phyloP scores from a whole-genome alignment of 352 stramenopile genomes.

The Phytopythium aichiense region DNA sequence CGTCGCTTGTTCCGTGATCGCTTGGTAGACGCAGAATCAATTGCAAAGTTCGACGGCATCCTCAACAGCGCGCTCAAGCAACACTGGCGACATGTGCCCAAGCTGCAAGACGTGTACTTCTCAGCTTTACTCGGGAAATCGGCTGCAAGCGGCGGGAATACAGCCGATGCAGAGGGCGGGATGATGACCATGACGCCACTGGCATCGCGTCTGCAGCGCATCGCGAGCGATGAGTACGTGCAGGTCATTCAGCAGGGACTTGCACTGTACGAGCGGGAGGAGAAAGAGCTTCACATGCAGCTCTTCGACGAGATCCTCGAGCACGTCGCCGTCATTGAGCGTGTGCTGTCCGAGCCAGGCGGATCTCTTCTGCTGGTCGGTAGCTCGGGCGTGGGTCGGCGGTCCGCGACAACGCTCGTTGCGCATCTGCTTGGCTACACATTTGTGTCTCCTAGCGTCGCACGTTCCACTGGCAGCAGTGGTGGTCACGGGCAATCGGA shows the following conservation, averaged over 20 bases:
- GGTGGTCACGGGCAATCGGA: not conserved
- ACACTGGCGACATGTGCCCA: constrained; percentile 74
- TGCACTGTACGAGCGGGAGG: constrained; percentile 93
- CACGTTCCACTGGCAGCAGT: constrained; percentile 17
- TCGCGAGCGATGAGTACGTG: constrained; percentile 81
- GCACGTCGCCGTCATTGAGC: constrained; percentile 88
- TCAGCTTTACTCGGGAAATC: constrained; percentile 57
- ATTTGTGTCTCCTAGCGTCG: constrained; percentile 78
- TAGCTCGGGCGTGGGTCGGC: constrained; percentile 82
- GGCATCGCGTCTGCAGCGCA: constrained; percentile 42
- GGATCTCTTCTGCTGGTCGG: constrained; percentile 91
- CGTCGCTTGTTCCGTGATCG: constrained; percentile 88
- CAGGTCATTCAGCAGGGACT: constrained; percentile 86
- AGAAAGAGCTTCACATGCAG: constrained; percentile 92
- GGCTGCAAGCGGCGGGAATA: constrained; percentile 13
- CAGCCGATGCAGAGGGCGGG: constrained; percentile 5
- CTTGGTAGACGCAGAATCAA: constrained; percentile 78
- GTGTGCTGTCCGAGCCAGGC: constrained; percentile 78
- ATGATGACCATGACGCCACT: constrained; percentile 6
- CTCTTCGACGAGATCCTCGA: constrained; percentile 92
- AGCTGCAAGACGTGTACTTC: constrained; percentile 85
- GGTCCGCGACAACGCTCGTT: constrained; percentile 80
- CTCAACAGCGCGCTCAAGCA: constrained; percentile 82
- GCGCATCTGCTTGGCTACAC: constrained; percentile 89
- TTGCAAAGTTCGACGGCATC: constrained; percentile 81